A percentile compares a stretch with the other conserved stretches of the same genome.
These are phyloP conservation scores for Boletus sp. DNA, from an alignment of 1,284 basidiomycete species.

Conservation along the genomic window DNA sequence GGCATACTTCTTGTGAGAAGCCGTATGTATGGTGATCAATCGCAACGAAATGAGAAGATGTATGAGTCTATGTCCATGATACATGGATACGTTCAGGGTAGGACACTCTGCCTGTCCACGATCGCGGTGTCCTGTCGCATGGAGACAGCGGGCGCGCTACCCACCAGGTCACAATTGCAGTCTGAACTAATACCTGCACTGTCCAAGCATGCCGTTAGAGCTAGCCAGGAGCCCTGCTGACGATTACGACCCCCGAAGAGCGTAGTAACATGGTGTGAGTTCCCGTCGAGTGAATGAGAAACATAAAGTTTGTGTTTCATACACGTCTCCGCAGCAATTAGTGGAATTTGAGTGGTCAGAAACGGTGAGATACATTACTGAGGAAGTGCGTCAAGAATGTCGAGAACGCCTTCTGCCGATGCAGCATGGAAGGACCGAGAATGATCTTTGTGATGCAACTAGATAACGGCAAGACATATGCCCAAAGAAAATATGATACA, in stretches of 20 bases:
- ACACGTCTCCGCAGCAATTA: not conserved
- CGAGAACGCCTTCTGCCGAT: not conserved
- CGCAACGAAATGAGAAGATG: not conserved
- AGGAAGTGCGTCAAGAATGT: conserved; percentile 10
- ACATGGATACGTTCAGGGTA: not conserved
- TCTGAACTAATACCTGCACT: conserved; percentile 13
- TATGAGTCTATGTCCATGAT: not conserved
- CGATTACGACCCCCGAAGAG: not conserved
- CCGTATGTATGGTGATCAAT: not conserved
- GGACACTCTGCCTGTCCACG: conserved; percentile 1
- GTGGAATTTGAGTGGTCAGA: not conserved
- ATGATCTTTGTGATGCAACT: not conserved
- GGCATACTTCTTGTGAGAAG: not conserved
- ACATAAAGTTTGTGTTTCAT: conserved; percentile 8
- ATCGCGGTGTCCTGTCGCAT: not conserved
- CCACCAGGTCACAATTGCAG: not conserved
- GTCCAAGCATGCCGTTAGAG: conserved; percentile 17
- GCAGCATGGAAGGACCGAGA: not conserved
- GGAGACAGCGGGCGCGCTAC: not conserved
- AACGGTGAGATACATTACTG: not conserved
- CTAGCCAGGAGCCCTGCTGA: no score
- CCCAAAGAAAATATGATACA: not conserved
- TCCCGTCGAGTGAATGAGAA: not conserved
- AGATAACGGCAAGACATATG: not conserved
- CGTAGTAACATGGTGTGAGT: not conserved